Base-by-base conservation (phyloP, 805 yeast genomes). In the fission yeast (Schizosaccharomyces pombe) region DNA sequence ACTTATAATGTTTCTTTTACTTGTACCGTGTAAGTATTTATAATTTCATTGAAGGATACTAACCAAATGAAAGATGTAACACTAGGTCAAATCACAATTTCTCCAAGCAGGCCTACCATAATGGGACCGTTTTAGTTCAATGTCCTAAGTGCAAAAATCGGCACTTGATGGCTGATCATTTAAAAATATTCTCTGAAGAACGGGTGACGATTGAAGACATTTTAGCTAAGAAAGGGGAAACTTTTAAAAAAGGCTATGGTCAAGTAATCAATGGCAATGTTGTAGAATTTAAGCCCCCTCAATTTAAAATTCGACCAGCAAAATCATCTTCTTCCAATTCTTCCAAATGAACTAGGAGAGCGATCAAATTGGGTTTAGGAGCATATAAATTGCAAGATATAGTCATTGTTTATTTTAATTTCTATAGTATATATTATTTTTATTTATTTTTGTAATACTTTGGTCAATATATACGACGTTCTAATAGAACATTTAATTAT, bases 81-180 rank as follows among this genome's bases (percentile, higher is more conserved):
- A 76, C 82, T 3, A 70, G 96, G 55, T 85, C 95, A 0, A 77
- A 86, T 2, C 97, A 89, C 63, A 74, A 80, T 9, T 80, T 89
- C 61, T 82, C 95, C 6, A 87, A 87, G 60, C 97, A 89, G 66
- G 87, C 95, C 0, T 89, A 89, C 64, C 76, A 80, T 11, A 69
- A 72, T 6, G 97, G 97, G 1, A 79, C 95, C 0, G 94, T 89
- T 2, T 68, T 85, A 54, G 80, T 89, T 24, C 85, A 85, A 62
- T 89, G 97, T 64, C 97, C 97, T 0, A 84, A 86, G n/a, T 89
- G 97, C 65, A 74, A 82, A 59, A 79, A 76, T 62, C 40, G 59
- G 26, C 59, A 57, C 39, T 51, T 57, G 5, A 57, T 57, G 12
- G 58, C 59, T 31, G 59, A 57, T 40, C 58, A 57, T 52, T 54